phyloP scores from a whole-genome alignment of 179 eudicot species.

The Camellia oleifera region DNA sequence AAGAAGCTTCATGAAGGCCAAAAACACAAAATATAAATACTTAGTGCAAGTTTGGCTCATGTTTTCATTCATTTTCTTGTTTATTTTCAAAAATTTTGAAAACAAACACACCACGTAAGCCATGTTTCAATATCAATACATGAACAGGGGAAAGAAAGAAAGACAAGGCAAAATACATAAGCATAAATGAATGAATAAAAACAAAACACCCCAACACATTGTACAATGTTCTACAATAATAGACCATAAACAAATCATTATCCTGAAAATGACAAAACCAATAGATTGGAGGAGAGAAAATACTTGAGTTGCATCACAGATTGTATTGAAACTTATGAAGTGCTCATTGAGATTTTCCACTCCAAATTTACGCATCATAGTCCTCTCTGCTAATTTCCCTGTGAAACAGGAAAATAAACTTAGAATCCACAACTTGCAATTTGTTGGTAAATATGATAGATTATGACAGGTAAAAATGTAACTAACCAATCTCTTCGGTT shows the following conservation, averaged over 20 bases:
- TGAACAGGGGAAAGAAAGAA: neutral
- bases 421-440: neutral
- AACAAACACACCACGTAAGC: neutral
- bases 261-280: neutral
- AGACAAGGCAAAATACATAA: neutral
- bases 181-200: neutral
- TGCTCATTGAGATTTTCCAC: constrained; percentile 75
- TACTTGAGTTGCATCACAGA: constrained; percentile 98
- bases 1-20: neutral
- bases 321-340: constrained; percentile 91
- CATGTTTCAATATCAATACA: neutral
- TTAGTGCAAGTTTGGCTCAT: neutral
- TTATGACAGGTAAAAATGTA: neutral
- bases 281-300: constrained; percentile 10
- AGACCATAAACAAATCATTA: neutral
- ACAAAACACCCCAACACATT: neutral
- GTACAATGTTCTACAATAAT: neutral
- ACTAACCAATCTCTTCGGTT: constrained; percentile 95
- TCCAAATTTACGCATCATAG: constrained; percentile 92
- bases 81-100: neutral
- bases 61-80: neutral
- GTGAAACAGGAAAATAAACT: constrained; percentile 12
- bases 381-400: constrained; percentile 85
- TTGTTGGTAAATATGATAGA: neutral
- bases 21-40: neutral